Conservation (phyloP, 305 asterid genomes). For the Fraxinus sp. region DNA sequence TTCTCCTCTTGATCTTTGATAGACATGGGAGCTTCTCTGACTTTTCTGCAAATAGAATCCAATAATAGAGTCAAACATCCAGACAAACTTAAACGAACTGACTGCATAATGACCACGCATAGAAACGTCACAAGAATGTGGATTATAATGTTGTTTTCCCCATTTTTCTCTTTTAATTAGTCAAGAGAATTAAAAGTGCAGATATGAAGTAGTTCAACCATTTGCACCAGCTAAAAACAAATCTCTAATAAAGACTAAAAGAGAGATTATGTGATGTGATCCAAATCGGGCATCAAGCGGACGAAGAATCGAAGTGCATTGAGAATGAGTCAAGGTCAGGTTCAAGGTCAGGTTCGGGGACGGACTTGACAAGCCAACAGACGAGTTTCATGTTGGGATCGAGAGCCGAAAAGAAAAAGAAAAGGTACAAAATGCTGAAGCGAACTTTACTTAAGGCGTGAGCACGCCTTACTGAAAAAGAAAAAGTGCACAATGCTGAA, state of each 20-base stretch:
- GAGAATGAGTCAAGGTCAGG: too few species aligned
- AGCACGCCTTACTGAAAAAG: too few species aligned
- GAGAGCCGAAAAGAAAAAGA: too few species aligned
- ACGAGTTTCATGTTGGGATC: too few species aligned
- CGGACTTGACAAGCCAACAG: too few species aligned
- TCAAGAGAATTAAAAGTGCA: neutral
- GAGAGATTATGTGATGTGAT: neutral
- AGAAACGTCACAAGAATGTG: neutral
- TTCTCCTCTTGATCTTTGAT: slow-evolving; percentile 55
- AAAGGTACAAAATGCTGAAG: too few species aligned
- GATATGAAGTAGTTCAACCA: neutral
- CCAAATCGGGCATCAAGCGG: too few species aligned
- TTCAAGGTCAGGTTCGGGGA: too few species aligned
- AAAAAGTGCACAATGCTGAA: too few species aligned
- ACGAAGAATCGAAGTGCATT: too few species aligned
- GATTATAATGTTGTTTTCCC: neutral
- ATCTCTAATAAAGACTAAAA: neutral
- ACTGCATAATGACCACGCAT: neutral
- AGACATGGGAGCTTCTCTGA: slow-evolving; percentile 40
- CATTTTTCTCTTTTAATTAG: neutral
- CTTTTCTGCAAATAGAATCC: slow-evolving; percentile 32
- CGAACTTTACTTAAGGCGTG: too few species aligned
- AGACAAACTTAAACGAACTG: neutral
- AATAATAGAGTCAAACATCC: neutral
- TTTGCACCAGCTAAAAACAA: neutral